phyloP scores from a whole-genome alignment of 768 basidiomycete genomes.

The Serendipita indica region DNA sequence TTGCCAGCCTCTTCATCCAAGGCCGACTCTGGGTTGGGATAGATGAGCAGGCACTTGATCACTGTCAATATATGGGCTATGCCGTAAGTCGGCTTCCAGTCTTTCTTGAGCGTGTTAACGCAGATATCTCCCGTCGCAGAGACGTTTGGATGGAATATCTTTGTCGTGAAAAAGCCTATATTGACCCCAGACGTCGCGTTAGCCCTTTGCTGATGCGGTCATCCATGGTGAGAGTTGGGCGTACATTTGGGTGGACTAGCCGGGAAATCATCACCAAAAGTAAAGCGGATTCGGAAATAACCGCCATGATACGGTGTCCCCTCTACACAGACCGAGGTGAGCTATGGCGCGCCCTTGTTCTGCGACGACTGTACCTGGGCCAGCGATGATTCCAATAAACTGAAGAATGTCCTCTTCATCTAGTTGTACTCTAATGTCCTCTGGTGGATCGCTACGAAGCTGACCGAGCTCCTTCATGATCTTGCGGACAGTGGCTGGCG shows the following conservation, averaged over 20 bases:
- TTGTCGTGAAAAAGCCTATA: constrained; percentile 80
- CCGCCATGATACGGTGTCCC: constrained; percentile 58
- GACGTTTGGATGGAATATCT: constrained; percentile 96
- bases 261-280: constrained; percentile 88
- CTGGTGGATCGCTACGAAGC: constrained; percentile 68
- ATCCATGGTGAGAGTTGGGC: constrained; percentile 18
- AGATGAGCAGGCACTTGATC: constrained; percentile 89
- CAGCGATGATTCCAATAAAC: constrained; percentile 76
- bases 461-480: constrained; percentile 45
- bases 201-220: background rate
- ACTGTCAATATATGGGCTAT: constrained; percentile 84
- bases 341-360: background rate
- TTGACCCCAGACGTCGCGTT: background rate
- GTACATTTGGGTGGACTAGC: constrained; percentile 86
- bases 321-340: constrained; percentile 22
- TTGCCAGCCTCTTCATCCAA: constrained; percentile 94
- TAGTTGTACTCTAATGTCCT: constrained; percentile 79
- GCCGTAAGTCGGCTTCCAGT: constrained; percentile 86
- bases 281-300: constrained; percentile 66
- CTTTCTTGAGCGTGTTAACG: constrained; percentile 93
- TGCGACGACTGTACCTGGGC: constrained; percentile 50
- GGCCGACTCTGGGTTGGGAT: constrained; percentile 92
- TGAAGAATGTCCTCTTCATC: constrained; percentile 82
- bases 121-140: constrained; percentile 84
- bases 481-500: background rate